Evolutionary conservation across 75 land plant species (phyloP).

Genomic region (Cunninghamia lanceolata): DNA sequence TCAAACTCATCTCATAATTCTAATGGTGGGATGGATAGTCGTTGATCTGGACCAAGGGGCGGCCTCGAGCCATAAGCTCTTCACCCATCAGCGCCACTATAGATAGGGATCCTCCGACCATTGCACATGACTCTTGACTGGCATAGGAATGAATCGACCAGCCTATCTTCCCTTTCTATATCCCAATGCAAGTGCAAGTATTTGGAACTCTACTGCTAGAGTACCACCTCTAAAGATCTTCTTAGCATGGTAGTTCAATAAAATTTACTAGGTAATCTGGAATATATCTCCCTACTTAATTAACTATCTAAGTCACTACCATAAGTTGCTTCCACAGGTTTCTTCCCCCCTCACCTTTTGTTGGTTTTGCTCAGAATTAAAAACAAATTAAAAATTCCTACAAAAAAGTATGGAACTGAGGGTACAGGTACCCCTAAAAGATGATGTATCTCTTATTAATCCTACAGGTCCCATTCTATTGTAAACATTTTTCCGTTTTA

Average conservation of each 20-base stretch:
- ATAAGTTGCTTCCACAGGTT: not conserved
- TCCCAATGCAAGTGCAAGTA: not conserved
- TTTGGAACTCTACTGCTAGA: not conserved
- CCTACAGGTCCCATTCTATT: not conserved
- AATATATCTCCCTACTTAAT: not conserved
- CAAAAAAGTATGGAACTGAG: not conserved
- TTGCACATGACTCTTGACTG: too few relatives aligned
- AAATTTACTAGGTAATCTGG: not conserved
- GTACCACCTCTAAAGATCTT: not conserved
- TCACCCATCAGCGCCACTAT: too few relatives aligned
- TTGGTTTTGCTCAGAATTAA: not conserved
- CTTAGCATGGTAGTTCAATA: not conserved
- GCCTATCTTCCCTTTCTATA: not conserved
- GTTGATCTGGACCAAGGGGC: too few relatives aligned
- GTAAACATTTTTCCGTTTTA: not conserved
- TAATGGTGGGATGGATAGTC: too few relatives aligned
- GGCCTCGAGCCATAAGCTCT: too few relatives aligned
- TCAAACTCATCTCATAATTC: too few relatives aligned
- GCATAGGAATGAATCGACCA: too few relatives aligned
- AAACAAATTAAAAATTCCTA: not conserved
- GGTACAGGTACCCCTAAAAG: not conserved
- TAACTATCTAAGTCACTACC: not conserved
- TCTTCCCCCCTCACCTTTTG: too few relatives aligned
- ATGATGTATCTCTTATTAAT: not conserved
- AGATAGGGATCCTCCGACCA: too few relatives aligned